Evolutionary conservation across 352 stramenopile species (phyloP).

Genomic region (Globisporangium apiculatum): DNA sequence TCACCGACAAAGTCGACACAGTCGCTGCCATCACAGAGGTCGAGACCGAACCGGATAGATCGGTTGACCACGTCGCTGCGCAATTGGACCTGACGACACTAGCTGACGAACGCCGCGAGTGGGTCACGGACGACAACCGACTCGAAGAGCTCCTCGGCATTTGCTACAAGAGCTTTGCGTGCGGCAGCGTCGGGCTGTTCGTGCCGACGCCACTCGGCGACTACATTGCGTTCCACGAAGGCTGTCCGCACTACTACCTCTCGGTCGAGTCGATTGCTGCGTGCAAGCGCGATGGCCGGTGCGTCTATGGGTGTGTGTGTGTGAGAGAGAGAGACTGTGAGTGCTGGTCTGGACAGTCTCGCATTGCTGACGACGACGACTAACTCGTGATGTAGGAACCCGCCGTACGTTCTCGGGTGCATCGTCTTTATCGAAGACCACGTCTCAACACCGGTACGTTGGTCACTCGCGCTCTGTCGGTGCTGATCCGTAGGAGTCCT

Average conservation of each 20-base stretch:
- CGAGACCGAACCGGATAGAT: background rate
- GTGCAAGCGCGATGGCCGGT: conserved; percentile 53
- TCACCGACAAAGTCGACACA: too few species aligned
- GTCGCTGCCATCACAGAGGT: too few species aligned
- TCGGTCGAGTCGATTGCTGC: conserved; percentile 73
- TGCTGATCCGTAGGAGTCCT: background rate
- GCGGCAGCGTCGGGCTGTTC: conserved; percentile 65
- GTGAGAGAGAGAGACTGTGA: too few species aligned
- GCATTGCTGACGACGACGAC: background rate
- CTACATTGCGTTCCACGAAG: conserved; percentile 85
- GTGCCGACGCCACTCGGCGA: conserved; percentile 75
- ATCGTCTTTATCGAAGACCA: conserved; percentile 82
- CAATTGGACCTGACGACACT: conserved; percentile 3
- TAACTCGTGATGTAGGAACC: conserved; percentile 29
- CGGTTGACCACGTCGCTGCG: too few species aligned
- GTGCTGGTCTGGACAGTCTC: background rate
- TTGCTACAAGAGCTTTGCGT: conserved; percentile 78
- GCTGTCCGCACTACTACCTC: conserved; percentile 74
- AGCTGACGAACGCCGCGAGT: conserved; percentile 30
- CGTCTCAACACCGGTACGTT: conserved; percentile 42
- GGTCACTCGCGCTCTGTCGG: too few species aligned
- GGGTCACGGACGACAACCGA: conserved; percentile 50
- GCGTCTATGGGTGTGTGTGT: background rate
- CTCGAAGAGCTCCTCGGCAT: conserved; percentile 72
- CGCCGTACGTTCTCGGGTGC: conserved; percentile 67